A percentile compares a stretch with the other conserved stretches of the same genome.
These are phyloP conservation scores for Venturia oleaginea DNA, from an alignment of 2,329 filamentous ascomycete genomes.

Conservation along the genomic window DNA sequence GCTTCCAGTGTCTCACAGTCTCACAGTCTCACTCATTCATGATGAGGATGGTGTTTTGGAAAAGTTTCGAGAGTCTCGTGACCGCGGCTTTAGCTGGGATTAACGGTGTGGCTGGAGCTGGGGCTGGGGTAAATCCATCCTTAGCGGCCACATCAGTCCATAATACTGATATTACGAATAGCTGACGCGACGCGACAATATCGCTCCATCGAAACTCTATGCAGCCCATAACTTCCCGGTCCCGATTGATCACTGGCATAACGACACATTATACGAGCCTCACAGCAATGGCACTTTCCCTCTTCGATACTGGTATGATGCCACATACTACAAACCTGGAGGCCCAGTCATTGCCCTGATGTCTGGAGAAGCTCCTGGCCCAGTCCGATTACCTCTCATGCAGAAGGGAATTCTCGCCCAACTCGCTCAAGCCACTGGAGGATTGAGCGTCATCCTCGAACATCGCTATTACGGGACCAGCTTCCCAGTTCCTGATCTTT, in stretches of 20 bases:
- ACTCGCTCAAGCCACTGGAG: constrained; percentile 60
- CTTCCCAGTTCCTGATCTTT: constrained; percentile 57
- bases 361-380: constrained; percentile 59
- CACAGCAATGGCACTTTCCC: constrained; percentile 60
- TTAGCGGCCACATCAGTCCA: no score
- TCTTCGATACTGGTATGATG: constrained; percentile 77
- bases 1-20: not conserved
- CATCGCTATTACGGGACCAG: constrained; percentile 81
- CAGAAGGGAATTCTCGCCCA: constrained; percentile 70
- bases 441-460: constrained; percentile 72
- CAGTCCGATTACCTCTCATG: constrained; percentile 57
- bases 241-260: constrained; percentile 74
- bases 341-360: constrained; percentile 74
- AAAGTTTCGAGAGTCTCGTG: not conserved
- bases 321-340: constrained; percentile 62
- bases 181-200: not conserved
- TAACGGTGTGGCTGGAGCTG: not conserved
- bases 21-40: not conserved
- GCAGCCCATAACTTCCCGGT: constrained; percentile 38
- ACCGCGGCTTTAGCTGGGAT: not conserved
- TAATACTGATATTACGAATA: not conserved
- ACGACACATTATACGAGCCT: constrained; percentile 67
- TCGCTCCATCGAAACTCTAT: not conserved
- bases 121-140: no score
- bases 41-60: not conserved